These are phyloP conservation scores for Colletotrichum gigasporum DNA, from an alignment of 2,329 filamentous ascomycete species.

Conservation along the genomic window DNA sequence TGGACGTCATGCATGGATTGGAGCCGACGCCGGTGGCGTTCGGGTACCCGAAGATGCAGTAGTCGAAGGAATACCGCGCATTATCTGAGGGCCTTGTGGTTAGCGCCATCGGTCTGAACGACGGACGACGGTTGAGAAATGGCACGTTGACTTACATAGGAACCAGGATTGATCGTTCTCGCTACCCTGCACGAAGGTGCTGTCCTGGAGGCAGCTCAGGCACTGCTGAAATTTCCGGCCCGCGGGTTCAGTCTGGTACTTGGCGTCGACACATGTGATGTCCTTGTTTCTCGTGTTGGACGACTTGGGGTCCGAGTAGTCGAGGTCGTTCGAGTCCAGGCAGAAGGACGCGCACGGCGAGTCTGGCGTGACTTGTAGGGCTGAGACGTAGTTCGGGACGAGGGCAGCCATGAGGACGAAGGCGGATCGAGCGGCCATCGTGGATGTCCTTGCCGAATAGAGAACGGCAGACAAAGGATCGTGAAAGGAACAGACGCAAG, in stretches of 20 bases:
- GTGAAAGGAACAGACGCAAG: constrained; percentile 9
- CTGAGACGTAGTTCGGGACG: constrained; percentile 39
- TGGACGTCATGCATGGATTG: constrained; percentile 60
- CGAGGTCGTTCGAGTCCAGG: constrained; percentile 50
- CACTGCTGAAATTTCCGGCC: constrained; percentile 60
- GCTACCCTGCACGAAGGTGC: constrained; percentile 53
- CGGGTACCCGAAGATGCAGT: constrained; percentile 62
- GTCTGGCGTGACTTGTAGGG: constrained; percentile 61
- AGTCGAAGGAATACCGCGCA: constrained; percentile 60
- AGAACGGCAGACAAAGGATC: neutral
- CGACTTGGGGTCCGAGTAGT: constrained; percentile 56
- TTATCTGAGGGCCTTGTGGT: constrained; percentile 57
- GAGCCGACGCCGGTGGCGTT: constrained; percentile 55
- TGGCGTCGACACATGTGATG: constrained; percentile 57
- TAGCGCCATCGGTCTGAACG: neutral
- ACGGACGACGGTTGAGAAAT: neutral
- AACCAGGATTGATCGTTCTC: constrained; percentile 67
- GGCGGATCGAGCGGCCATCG: constrained; percentile 32
- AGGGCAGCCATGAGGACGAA: constrained; percentile 36
- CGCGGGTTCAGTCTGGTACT: constrained; percentile 46
- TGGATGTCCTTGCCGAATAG: neutral
- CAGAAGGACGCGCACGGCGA: constrained; percentile 65
- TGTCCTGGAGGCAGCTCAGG: constrained; percentile 62
- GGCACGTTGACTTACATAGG: constrained; percentile 54
- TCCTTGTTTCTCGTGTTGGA: constrained; percentile 55